phyloP scores from a whole-genome alignment of 2,329 filamentous ascomycete genomes.

The Beauveria australis region DNA sequence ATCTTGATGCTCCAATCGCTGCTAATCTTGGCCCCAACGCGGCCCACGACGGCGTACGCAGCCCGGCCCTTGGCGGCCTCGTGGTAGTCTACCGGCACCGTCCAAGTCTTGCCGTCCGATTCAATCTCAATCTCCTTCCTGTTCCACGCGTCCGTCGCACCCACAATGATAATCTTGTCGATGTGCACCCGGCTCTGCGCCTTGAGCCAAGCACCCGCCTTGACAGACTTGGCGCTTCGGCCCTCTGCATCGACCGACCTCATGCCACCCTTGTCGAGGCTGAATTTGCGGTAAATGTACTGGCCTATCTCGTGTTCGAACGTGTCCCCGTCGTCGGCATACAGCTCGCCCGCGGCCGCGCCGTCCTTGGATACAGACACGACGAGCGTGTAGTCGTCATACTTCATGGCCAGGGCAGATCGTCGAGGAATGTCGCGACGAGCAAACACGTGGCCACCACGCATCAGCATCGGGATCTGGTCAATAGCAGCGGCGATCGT shows the following conservation, averaged over 20 bases:
- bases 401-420: conserved; percentile 82
- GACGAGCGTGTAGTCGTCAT: conserved; percentile 90
- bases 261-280: conserved; percentile 53
- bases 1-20: conserved; percentile 44
- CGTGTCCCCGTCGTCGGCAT: conserved; percentile 87
- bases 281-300: conserved; percentile 79
- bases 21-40: conserved; percentile 43
- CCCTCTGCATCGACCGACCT: conserved; percentile 59
- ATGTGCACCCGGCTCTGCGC: conserved; percentile 69
- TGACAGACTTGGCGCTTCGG: conserved; percentile 42
- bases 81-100: conserved; percentile 53
- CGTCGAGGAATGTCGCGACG: conserved; percentile 82
- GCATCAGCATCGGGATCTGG: conserved; percentile 84
- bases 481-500: conserved; percentile 72
- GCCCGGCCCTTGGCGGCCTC: conserved; percentile 38
- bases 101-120: conserved; percentile 44
- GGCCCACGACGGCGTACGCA: conserved; percentile 44
- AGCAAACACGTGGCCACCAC: conserved; percentile 83
- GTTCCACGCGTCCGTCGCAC: conserved; percentile 65
- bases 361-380: conserved; percentile 54
- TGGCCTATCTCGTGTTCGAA: conserved; percentile 82
- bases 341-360: conserved; percentile 68
- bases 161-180: conserved; percentile 78
- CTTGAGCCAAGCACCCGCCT: conserved; percentile 66
- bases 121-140: conserved; percentile 52